Evolutionary conservation across 2,329 filamentous ascomycete genomes (phyloP).

Genomic region (Claviceps africana): DNA sequence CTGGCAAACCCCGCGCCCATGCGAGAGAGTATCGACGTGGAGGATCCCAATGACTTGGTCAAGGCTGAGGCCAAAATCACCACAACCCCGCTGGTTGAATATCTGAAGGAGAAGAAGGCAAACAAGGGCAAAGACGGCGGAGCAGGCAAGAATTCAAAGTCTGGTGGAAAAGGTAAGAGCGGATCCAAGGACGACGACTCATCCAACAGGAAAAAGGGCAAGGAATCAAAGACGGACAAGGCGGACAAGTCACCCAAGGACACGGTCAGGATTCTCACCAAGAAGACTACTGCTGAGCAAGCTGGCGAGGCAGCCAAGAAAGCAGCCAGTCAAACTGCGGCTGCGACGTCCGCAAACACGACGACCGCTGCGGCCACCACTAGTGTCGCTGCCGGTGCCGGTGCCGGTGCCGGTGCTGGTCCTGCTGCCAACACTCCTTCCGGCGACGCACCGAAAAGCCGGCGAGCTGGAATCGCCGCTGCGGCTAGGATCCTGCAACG

Average conservation of each 20-base stretch:
- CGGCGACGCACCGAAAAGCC: conserved; percentile 30
- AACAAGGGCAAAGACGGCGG: conserved; percentile 46
- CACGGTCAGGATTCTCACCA: conserved; percentile 48
- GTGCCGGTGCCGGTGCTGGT: conserved; percentile 16
- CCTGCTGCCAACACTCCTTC: conserved; percentile 17
- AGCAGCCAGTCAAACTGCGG: conserved; percentile 22
- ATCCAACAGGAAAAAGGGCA: conserved; percentile 52
- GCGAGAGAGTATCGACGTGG: conserved; percentile 30
- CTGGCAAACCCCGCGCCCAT: conserved; percentile 54
- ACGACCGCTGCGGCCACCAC: conserved; percentile 11
- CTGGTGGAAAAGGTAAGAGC: conserved; percentile 33
- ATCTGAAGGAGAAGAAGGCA: conserved; percentile 81
- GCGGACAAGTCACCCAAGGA: conserved; percentile 39
- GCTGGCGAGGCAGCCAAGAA: conserved; percentile 32
- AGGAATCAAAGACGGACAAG: conserved; percentile 44
- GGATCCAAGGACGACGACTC: conserved; percentile 31
- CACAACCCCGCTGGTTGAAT: conserved; percentile 81
- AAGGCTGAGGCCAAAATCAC: conserved; percentile 49
- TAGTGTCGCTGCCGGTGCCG: conserved; percentile 16
- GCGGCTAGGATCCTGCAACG: conserved; percentile 52
- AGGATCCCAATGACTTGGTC: conserved; percentile 26
- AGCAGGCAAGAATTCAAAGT: conserved; percentile 33
- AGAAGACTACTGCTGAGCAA: conserved; percentile 39
- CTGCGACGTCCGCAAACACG: conserved; percentile 19
- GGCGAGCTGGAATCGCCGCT: conserved; percentile 45